Conservation (phyloP, 805 yeast genomes). For the Ogataea henricii region DNA sequence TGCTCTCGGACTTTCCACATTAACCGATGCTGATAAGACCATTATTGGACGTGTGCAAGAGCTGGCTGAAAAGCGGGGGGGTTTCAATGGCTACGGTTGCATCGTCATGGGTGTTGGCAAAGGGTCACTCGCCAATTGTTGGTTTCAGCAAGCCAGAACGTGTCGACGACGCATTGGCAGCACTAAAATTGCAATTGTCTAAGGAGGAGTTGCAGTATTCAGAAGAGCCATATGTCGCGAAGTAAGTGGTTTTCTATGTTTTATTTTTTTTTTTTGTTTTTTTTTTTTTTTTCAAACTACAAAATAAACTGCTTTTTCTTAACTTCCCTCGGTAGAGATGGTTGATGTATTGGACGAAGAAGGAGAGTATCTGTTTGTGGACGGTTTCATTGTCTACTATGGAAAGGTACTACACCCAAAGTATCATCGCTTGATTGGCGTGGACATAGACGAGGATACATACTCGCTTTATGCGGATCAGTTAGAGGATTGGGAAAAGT, state of each 20-base stretch:
- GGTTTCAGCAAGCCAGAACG: constrained; percentile 51
- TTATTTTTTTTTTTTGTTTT: neutral
- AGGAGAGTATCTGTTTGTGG: too few species aligned
- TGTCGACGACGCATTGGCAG: constrained; percentile 51
- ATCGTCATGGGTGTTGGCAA: constrained; percentile 54
- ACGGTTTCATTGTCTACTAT: too few species aligned
- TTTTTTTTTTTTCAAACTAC: constrained; percentile 5
- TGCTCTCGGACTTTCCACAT: neutral
- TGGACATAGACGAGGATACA: too few species aligned
- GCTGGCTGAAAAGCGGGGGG: constrained; percentile 46
- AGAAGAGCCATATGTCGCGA: constrained; percentile 37
- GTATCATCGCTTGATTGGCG: too few species aligned
- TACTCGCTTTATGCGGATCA: too few species aligned
- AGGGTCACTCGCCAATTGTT: constrained; percentile 58
- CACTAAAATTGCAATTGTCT: constrained; percentile 42
- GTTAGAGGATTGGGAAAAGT: too few species aligned
- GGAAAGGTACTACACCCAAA: too few species aligned
- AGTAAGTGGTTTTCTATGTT: constrained; percentile 1
- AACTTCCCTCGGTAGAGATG: too few species aligned
- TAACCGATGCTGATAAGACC: constrained; percentile 29
- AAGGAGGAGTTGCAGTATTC: constrained; percentile 38
- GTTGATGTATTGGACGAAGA: too few species aligned
- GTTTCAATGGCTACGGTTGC: constrained; percentile 57
- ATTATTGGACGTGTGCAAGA: constrained; percentile 56
- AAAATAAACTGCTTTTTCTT: too few species aligned